Base-by-base conservation (phyloP, 495 filamentous ascomycete species). In the Daldinia concentrica region DNA sequence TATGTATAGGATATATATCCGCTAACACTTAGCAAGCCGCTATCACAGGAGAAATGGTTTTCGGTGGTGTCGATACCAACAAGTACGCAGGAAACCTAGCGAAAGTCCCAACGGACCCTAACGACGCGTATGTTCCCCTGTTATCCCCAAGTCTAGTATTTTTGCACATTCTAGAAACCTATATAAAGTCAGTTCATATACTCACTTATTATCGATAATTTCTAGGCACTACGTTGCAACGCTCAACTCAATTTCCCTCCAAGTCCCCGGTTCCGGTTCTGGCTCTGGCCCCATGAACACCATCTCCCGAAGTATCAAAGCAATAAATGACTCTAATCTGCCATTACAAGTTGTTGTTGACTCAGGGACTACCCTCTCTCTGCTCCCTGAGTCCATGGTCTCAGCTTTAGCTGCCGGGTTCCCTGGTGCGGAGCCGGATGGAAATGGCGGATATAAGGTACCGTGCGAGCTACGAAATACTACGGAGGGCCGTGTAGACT, bases 51-150 rank as follows among this genome's bases (percentile, higher is more conserved):
- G 86, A 89, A 24, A 89, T 96, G 67, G 85, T 95, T 32, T 96
- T 96, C 68, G 93, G 93, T 19, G 93, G 93, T 34, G 88, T 96
- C 39, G 88, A 96, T 75, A 91, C 87, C 1, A 88, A 83, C 52
- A 94, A 93, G 70, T 95, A 88, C 75, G 81, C 82, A 17, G 92
- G 91, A 30, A 34, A 78, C 1, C 83, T 96, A 2, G 78, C 64
- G 30, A 82, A 79, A 24, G 72, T 84, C 8, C 80, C 81, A 36
- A 83, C 79, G 26, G 75, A 81, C 36, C 78, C 77, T 34, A 60
- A 56, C 34, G 73, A 77, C 32, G 61, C 70, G 76, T 77, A 69
- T 69, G 75, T 68, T 7, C 6, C 27, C 29, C 29, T 48, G 7
- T 27, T 60, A 24, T 45, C 24, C 3, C 3, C 34, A 14, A 36